phyloP scores from a whole-genome alignment of 1,284 basidiomycete species.

The Cryptococcus amylolentus region DNA sequence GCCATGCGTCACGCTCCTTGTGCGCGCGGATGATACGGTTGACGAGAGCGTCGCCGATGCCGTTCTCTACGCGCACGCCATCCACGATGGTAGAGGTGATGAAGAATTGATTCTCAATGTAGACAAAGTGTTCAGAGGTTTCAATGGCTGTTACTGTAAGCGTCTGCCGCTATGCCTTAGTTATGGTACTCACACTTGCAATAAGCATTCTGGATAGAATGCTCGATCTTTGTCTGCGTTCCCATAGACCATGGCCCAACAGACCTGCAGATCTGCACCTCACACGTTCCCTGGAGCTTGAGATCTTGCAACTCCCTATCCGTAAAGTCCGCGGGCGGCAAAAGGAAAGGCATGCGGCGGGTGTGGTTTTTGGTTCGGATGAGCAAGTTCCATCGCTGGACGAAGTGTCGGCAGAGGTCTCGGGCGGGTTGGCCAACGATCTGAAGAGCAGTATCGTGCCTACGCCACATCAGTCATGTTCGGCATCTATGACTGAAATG shows the following conservation, averaged over 20 bases:
- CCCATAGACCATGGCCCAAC: conserved; percentile 96
- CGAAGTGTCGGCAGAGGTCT: conserved; percentile 92
- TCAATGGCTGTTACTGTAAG: conserved; percentile 70
- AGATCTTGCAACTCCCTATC: conserved; percentile 72
- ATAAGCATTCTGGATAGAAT: conserved; percentile 94
- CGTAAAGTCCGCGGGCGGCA: conserved; percentile 91
- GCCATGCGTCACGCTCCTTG: conserved; percentile 76
- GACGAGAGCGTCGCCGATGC: conserved; percentile 91
- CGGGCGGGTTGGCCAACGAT: conserved; percentile 94
- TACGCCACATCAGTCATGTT: conserved; percentile 35
- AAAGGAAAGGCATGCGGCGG: conserved; percentile 84
- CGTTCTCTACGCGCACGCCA: conserved; percentile 84
- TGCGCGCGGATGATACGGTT: conserved; percentile 87
- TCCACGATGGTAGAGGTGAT: conserved; percentile 88
- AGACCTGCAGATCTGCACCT: conserved; percentile 93
- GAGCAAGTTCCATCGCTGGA: conserved; percentile 90
- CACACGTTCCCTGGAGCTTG: conserved; percentile 91
- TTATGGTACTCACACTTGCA: conserved; percentile 63
- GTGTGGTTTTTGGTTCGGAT: conserved; percentile 93
- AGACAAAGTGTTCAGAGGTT: conserved; percentile 68
- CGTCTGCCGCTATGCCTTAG: neutral
- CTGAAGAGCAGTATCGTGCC: conserved; percentile 96
- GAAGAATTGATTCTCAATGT: conserved; percentile 94
- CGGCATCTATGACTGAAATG: neutral
- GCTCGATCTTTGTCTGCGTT: conserved; percentile 77